Evolutionary conservation across 2,329 filamentous ascomycete genomes (phyloP).

Genomic region (Davidsoniella virescens): DNA sequence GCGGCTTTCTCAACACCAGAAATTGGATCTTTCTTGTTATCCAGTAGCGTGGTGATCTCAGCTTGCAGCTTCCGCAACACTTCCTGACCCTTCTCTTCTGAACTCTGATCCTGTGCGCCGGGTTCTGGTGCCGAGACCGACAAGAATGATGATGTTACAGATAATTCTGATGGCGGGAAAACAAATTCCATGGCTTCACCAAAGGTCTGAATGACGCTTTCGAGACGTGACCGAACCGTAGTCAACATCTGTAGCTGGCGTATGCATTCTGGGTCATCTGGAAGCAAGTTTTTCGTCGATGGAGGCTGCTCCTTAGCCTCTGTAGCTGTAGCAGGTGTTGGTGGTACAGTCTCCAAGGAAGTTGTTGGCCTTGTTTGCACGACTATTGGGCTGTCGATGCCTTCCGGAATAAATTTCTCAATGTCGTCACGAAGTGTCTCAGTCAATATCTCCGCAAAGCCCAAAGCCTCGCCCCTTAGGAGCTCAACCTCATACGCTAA

Average conservation of each 20-base stretch:
- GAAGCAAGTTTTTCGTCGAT: slow-evolving; percentile 9
- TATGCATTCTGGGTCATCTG: slow-evolving; percentile 48
- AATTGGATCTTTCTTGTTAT: slow-evolving; percentile 37
- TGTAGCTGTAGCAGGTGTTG: slow-evolving; percentile 3
- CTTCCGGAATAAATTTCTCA: slow-evolving; percentile 48
- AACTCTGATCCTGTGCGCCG: slow-evolving; percentile 44
- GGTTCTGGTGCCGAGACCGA: slow-evolving; percentile 77
- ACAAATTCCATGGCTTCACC: slow-evolving; percentile 93
- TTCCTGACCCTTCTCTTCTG: slow-evolving; percentile 75
- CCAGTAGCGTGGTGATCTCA: slow-evolving; percentile 55
- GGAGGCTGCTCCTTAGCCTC: slow-evolving; percentile 11
- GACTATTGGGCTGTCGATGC: slow-evolving; percentile 21
- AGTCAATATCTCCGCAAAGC: slow-evolving; percentile 62
- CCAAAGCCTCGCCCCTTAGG: slow-evolving; percentile 68
- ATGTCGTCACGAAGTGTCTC: slow-evolving; percentile 60
- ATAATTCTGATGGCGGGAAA: slow-evolving; percentile 73
- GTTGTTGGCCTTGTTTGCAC: slow-evolving; percentile 12
- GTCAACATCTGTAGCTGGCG: slow-evolving; percentile 67
- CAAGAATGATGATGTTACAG: slow-evolving; percentile 69
- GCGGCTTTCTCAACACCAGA: slow-evolving; percentile 59
- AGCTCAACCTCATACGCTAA: slow-evolving; percentile 92
- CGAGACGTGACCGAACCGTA: slow-evolving; percentile 66
- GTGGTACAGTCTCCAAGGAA: neutral
- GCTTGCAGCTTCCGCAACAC: slow-evolving; percentile 53
- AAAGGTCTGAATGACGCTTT: slow-evolving; percentile 79